Percentiles rank a stretch among this genome's conserved stretches.
phyloP scores from a whole-genome alignment of 495 filamentous ascomycete genomes.

The Talaromyces ruber region DNA sequence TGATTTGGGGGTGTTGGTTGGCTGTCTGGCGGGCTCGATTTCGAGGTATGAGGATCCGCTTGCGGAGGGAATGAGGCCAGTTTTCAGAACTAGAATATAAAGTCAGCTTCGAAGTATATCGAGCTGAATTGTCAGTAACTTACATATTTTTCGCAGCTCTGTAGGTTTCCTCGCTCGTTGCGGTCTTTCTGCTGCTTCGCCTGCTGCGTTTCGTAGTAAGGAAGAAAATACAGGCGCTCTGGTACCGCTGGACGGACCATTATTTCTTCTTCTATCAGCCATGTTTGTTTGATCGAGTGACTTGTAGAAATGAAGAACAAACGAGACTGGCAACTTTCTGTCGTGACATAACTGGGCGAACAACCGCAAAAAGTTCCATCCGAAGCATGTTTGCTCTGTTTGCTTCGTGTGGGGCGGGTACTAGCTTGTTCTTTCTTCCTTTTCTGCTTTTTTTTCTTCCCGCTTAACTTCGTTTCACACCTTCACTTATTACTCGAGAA shows the following conservation, averaged over 20 bases:
- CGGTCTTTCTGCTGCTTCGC: constrained; percentile 28
- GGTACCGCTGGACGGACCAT: constrained; percentile 74
- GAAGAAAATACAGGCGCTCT: constrained; percentile 62
- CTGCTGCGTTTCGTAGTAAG: constrained; percentile 25
- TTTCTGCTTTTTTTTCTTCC: constrained; percentile 19
- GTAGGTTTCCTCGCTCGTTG: constrained; percentile 50
- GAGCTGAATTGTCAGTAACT: constrained; percentile 14
- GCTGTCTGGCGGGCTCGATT: constrained; percentile 53
- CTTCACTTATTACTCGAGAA: background rate
- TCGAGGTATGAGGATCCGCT: constrained; percentile 93
- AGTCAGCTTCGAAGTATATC: background rate
- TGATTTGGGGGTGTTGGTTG: constrained; percentile 33
- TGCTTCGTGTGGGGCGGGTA: constrained; percentile 15
- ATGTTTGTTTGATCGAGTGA: constrained; percentile 26
- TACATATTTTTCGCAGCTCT: constrained; percentile 77
- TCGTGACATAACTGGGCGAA: constrained; percentile 6
- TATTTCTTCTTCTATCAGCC: constrained; percentile 85
- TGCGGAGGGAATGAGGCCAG: constrained; percentile 84
- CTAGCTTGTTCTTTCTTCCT: constrained; percentile 10
- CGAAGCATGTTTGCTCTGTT: constrained; percentile 34
- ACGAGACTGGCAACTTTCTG: constrained; percentile 10
- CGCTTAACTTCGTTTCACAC: constrained; percentile 4
- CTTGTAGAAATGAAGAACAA: background rate
- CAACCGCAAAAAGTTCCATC: constrained; percentile 12
- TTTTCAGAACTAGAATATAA: constrained; percentile 64